Conservation (phyloP, 2,329 filamentous ascomycete genomes). For the Cladosporium sphaerospermum region DNA sequence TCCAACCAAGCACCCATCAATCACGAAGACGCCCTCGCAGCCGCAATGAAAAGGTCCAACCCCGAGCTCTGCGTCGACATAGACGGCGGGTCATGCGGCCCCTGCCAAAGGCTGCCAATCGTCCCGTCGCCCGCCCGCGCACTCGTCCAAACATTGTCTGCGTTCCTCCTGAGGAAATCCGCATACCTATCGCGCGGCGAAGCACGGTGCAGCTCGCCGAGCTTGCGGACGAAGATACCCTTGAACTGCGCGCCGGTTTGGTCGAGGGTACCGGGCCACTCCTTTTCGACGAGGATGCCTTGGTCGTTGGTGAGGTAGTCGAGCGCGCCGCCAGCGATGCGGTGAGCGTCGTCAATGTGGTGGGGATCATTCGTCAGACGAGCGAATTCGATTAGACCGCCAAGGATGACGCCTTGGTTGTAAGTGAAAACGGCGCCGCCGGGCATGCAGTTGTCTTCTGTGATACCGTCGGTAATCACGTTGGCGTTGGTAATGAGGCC, state of each 20-base stretch:
- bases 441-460: constrained; percentile 38
- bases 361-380: constrained; percentile 30
- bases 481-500: constrained; percentile 44
- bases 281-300: constrained; percentile 34
- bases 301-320: constrained; percentile 29
- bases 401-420: constrained; percentile 57
- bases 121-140: constrained; percentile 47
- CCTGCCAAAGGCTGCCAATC: constrained; percentile 56
- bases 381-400: constrained; percentile 50
- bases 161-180: constrained; percentile 53
- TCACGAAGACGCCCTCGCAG: constrained; percentile 25
- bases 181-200: constrained; percentile 45
- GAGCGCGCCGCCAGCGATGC: constrained; percentile 35
- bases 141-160: constrained; percentile 57
- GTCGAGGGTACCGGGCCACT: constrained; percentile 24
- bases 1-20: background rate
- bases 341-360: constrained; percentile 29
- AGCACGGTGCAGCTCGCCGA: constrained; percentile 50
- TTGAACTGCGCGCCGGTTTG: constrained; percentile 58
- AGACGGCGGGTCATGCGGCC: constrained; percentile 47
- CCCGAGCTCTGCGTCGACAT: constrained; percentile 60
- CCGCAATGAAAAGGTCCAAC: constrained; percentile 61
- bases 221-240: constrained; percentile 62
- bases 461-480: constrained; percentile 43
- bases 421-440: constrained; percentile 44